A percentile compares a stretch with the other conserved stretches of the same genome.
Evolutionary conservation across 306 rosid species (phyloP).

Genomic region (Quercus engelmannii): DNA sequence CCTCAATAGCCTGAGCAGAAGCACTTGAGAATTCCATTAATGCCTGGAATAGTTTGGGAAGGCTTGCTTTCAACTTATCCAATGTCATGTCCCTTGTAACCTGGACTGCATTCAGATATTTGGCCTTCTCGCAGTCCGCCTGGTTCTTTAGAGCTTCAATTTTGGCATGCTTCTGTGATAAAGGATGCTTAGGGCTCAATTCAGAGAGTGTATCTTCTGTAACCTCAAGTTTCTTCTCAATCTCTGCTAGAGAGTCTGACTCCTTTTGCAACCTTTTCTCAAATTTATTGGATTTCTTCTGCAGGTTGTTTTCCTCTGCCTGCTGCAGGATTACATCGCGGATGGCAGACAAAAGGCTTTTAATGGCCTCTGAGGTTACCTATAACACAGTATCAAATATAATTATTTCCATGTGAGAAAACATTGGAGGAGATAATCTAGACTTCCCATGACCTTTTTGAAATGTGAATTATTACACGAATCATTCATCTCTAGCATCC

Average conservation of each 20-base stretch:
- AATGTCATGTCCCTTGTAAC: slow-evolving; percentile 48
- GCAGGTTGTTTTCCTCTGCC: slow-evolving; percentile 56
- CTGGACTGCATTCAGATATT: slow-evolving; percentile 51
- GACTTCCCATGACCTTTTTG: background rate
- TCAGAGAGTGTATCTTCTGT: slow-evolving; percentile 26
- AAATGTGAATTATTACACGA: no score
- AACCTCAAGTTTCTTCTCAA: slow-evolving; percentile 39
- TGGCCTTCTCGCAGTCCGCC: slow-evolving; percentile 48
- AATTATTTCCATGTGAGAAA: background rate
- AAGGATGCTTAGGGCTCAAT: slow-evolving; percentile 63
- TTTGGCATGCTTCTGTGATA: slow-evolving; percentile 51
- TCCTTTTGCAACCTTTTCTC: slow-evolving; percentile 60
- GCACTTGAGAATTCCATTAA: slow-evolving; percentile 56
- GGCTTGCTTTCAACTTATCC: slow-evolving; percentile 50
- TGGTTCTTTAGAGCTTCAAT: slow-evolving; percentile 61
- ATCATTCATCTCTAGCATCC: no score
- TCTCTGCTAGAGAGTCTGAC: slow-evolving; percentile 36
- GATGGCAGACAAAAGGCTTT: slow-evolving; percentile 51
- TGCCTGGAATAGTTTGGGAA: slow-evolving; percentile 66
- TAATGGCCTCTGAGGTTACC: slow-evolving; percentile 72
- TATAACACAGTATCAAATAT: slow-evolving; percentile 21
- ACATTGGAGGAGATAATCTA: background rate
- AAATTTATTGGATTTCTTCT: slow-evolving; percentile 51
- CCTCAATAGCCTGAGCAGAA: slow-evolving; percentile 56
- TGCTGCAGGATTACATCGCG: slow-evolving; percentile 49